These are phyloP conservation scores for Rhodotorula sp. DNA, from an alignment of 1,284 basidiomycete species.

Conservation along the genomic window DNA sequence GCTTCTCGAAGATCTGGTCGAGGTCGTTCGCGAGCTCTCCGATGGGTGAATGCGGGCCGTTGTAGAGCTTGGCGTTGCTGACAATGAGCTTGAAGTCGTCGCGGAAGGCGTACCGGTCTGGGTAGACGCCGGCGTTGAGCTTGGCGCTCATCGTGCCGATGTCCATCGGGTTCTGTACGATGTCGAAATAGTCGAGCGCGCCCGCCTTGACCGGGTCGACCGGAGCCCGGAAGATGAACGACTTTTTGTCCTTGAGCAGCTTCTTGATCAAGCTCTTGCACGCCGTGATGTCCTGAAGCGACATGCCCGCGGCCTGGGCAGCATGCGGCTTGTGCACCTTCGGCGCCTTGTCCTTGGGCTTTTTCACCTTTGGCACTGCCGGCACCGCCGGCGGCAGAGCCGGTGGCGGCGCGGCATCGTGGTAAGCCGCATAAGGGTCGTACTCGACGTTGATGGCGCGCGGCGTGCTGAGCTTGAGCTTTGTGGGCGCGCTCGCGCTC, in stretches of 20 bases:
- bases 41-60: slow-evolving; percentile 67
- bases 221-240: slow-evolving; percentile 73
- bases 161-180: slow-evolving; percentile 94
- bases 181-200: slow-evolving; percentile 65
- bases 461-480: slow-evolving; percentile 35
- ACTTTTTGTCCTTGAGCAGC: slow-evolving; percentile 65
- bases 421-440: background rate
- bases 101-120: slow-evolving; percentile 77
- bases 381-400: background rate
- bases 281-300: slow-evolving; percentile 71
- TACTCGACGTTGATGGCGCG: background rate
- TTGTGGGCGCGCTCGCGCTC: slow-evolving; percentile 2
- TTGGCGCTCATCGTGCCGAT: slow-evolving; percentile 84
- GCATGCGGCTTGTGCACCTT: slow-evolving; percentile 57
- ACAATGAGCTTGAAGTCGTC: slow-evolving; percentile 86
- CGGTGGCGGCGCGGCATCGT: background rate
- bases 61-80: slow-evolving; percentile 83
- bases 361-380: slow-evolving; percentile 43
- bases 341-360: slow-evolving; percentile 48
- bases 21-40: slow-evolving; percentile 73
- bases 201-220: slow-evolving; percentile 59
- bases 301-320: slow-evolving; percentile 78
- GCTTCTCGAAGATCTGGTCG: slow-evolving; percentile 78
- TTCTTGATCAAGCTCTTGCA: slow-evolving; percentile 81
- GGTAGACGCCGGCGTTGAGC: slow-evolving; percentile 76